phyloP scores from a whole-genome alignment of 2,329 filamentous ascomycete species.

The Ascochyta fabae region DNA sequence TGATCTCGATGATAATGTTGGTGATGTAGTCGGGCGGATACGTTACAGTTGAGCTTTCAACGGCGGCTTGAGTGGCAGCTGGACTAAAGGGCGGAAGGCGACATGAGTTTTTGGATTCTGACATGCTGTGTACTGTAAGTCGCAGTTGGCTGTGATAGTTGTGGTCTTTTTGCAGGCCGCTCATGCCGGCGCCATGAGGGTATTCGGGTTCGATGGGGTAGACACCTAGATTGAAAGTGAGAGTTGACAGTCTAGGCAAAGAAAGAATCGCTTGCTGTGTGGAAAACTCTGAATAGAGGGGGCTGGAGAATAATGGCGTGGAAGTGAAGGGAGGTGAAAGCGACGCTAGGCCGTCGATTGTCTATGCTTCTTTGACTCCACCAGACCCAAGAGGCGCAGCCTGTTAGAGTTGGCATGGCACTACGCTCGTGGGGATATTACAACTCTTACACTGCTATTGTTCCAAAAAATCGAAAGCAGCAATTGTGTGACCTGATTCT shows the following conservation, averaged over 20 bases:
- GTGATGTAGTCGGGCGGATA: conserved; percentile 24
- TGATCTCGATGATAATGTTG: conserved; percentile 17
- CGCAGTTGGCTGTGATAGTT: neutral
- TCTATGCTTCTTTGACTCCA: conserved; percentile 11
- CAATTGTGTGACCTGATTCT: no score
- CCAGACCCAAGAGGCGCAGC: neutral
- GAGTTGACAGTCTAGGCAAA: neutral
- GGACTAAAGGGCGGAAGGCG: conserved; percentile 19
- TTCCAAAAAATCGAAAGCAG: no score
- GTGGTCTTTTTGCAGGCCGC: neutral
- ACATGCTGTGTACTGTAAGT: neutral
- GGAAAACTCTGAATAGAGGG: conserved; percentile 10
- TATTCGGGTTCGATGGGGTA: neutral
- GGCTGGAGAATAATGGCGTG: conserved; percentile 12
- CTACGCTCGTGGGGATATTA: no score
- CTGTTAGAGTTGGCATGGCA: neutral
- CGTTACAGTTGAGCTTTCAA: conserved; percentile 10
- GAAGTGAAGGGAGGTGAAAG: conserved; percentile 25
- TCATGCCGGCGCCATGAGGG: neutral
- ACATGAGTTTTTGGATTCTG: neutral
- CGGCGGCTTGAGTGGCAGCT: conserved; percentile 24
- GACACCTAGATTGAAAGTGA: neutral
- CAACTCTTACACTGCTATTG: neutral
- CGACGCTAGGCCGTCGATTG: conserved; percentile 10
- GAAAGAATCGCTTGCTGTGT: neutral